Evolutionary conservation across 768 basidiomycete species (phyloP).

Genomic region (Russula olivacea): DNA sequence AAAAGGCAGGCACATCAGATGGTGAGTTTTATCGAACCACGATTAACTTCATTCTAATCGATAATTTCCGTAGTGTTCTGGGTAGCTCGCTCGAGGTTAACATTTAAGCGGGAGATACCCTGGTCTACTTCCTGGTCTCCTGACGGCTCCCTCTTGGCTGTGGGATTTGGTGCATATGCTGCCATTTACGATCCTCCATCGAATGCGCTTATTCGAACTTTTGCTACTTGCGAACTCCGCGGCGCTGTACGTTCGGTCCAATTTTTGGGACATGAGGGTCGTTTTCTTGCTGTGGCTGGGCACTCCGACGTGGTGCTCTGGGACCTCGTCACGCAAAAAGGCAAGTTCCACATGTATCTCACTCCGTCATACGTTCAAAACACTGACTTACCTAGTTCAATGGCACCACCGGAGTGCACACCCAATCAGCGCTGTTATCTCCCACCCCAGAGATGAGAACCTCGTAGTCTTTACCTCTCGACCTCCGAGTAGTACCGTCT

Average conservation of each 20-base stretch:
- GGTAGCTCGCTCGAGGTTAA: constrained; percentile 69
- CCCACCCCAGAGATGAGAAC: constrained; percentile 50
- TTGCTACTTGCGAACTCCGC: constrained; percentile 51
- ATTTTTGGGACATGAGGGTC: constrained; percentile 69
- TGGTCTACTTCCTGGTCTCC: constrained; percentile 68
- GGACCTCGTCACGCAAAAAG: constrained; percentile 60
- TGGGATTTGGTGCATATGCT: constrained; percentile 60
- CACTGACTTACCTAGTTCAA: constrained; percentile 39
- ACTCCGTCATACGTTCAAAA: constrained; percentile 2
- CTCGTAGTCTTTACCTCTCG: constrained; percentile 53
- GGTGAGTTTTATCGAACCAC: constrained; percentile 36
- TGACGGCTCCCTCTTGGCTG: constrained; percentile 80
- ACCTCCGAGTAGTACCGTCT: constrained; percentile 29
- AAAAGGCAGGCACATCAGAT: constrained; percentile 42
- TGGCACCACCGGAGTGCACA: constrained; percentile 46
- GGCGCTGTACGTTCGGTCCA: constrained; percentile 39
- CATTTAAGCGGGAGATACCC: constrained; percentile 63
- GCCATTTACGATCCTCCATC: constrained; percentile 69
- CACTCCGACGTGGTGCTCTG: constrained; percentile 53
- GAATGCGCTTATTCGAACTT: constrained; percentile 51
- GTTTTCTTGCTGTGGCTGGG: constrained; percentile 57
- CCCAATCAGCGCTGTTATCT: constrained; percentile 42
- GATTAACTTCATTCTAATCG: neutral
- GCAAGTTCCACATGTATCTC: constrained; percentile 38
- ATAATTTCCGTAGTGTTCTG: constrained; percentile 52